phyloP scores from a whole-genome alignment of 257 asterid species.

The Capsicum baccatum region DNA sequence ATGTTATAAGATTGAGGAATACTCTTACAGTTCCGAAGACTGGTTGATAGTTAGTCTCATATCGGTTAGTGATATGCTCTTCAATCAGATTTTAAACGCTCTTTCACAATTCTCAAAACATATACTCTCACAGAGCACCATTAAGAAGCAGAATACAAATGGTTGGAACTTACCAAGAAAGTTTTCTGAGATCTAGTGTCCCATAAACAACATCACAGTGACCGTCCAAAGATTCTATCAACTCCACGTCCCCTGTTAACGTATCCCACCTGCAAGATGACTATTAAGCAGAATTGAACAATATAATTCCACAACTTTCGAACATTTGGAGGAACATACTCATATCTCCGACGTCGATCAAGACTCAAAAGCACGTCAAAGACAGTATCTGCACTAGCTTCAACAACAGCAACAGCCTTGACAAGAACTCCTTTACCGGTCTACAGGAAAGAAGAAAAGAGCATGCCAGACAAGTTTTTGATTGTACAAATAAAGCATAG shows the following conservation, averaged over 20 bases:
- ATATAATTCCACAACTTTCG: constrained; percentile 24
- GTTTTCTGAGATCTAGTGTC: constrained; percentile 73
- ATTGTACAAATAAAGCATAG: constrained; percentile 23
- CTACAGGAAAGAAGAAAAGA: constrained; percentile 44
- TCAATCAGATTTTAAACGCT: constrained; percentile 13
- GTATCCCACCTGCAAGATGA: constrained; percentile 90
- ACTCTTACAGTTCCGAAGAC: background rate
- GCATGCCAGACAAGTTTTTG: background rate
- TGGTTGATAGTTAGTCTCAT: constrained; percentile 12
- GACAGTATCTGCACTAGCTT: constrained; percentile 91
- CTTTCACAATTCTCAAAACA: background rate
- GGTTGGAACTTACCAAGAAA: constrained; percentile 64
- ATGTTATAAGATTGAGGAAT: constrained; percentile 2
- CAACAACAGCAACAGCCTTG: constrained; percentile 94
- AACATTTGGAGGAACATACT: constrained; percentile 57
- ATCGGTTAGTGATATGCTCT: background rate
- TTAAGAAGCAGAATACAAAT: background rate
- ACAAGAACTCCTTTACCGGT: constrained; percentile 80
- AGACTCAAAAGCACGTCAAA: constrained; percentile 79
- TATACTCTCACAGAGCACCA: background rate
- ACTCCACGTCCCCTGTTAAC: constrained; percentile 89
- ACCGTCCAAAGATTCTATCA: constrained; percentile 78
- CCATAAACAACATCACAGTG: constrained; percentile 93
- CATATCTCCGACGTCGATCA: constrained; percentile 82
- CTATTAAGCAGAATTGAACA: constrained; percentile 39